Evolutionary conservation across 179 eudicot species (phyloP), one percentile per base, ranked within the genome.

Genomic region (Dionaea muscipula): DNA sequence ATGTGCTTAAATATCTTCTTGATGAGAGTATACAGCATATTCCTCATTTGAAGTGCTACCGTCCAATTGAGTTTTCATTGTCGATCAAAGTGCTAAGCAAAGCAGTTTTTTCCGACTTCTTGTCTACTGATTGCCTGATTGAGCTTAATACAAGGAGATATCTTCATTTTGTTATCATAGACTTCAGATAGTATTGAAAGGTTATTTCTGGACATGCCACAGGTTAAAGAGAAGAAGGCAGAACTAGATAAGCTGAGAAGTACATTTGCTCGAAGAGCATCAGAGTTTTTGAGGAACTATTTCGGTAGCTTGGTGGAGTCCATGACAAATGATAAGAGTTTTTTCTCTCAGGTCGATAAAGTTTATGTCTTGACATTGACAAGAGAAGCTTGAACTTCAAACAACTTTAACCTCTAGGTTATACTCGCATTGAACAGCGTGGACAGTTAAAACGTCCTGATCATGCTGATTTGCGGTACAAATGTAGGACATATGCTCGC

Each of bases 401-500:
- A 58, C 26, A 50, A 8, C 4, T 46, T 41, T 67, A 38, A 61
- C 51, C 40, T 43, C 51, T 3, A 48, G 20, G 9, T n/a, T 59
- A 12, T 54, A 47, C 26, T 67, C 64, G 33, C 53, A n/a, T 59
- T 70, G 56, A 67, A 75, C 78, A 91, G 96, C 81, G 93, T 62
- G 98, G 96, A 59, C 94, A 84, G 47, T 62, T 91, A 51, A 91
- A 91, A 75, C 85, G 93, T 72, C 98, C 98, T 40, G 96, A 91
- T 71, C 98, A 91, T 71, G 96, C 94, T 74, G 98, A 87, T 75
- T 80, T 91, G 56, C 75, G 96, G 20, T 87, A 77, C 63, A 87
- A 87, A 77, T 91, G 94, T 81, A 75, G 94, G 81, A 87, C 94
- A 21, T 91, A 91, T 71, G 98, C 98, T 77, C 94, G 93, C 61